Evolutionary conservation across 768 basidiomycete genomes (phyloP), one percentile per base, ranked within the genome.

Genomic region (Suillus hirtellus): DNA sequence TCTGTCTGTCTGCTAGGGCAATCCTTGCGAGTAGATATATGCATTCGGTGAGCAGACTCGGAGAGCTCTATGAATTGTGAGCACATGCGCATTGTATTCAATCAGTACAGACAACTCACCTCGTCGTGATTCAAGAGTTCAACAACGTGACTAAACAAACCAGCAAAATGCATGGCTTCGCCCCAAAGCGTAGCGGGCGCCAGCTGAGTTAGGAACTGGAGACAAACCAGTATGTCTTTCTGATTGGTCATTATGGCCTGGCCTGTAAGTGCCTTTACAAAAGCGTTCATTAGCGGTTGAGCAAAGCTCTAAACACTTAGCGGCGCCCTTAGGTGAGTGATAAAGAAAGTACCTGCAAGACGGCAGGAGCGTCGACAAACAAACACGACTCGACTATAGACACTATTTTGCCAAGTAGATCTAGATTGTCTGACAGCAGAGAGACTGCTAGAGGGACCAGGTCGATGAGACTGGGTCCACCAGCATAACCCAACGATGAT

Each of bases 11-110:
- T 17, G 82, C 80, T 66, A 94, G 72, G 2, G 85, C 83, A 38
- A 95, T 86, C 10, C 95, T 86, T 4, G 94, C 83, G 63, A 95
- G 81, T 24, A 95, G 77, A 67, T 86, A 86, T 60, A 95, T 82
- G 67, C 87, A 84, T 68, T 93, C 89, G 2, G 87, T 88, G 27
- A 92, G 73, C 55, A 79, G 68, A 12, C 63, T 34, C n/a, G 75
- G 69, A 14, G 73, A 65, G 19, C 69, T 70, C 80, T 75, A 58
- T 55, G 42, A n/a, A 47, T 34, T 42, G 43, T 44, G 0, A 75
- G 46, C 67, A 53, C 66, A 62, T 47, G 47, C 17, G 19, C 11
- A 56, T 47, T 44, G 12, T 58, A 54, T 38, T 56, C 52, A 27
- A 12, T 24, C 47, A 8, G 24, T 65, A 21, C 40, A 42, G 14